These are phyloP conservation scores for Kitagawia praeruptora DNA, from an alignment of 129 eudicot genomes.

Conservation along the genomic window DNA sequence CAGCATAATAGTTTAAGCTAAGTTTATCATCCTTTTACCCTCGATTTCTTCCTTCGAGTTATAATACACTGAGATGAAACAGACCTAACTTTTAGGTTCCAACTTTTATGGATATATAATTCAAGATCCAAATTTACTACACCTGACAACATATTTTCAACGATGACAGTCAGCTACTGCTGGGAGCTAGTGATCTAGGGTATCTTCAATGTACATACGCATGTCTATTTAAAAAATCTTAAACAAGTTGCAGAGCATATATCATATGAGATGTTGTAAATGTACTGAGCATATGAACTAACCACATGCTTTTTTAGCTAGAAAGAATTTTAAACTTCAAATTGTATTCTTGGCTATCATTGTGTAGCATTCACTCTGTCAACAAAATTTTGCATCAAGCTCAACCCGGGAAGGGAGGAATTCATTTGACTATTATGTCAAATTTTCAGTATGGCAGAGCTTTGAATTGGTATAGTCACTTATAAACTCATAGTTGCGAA, in stretches of 20 bases:
- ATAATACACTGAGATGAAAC: background rate
- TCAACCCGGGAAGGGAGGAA: background rate
- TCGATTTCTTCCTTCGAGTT: background rate
- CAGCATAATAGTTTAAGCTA: background rate
- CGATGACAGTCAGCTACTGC: background rate
- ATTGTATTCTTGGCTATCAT: background rate
- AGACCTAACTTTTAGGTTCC: background rate
- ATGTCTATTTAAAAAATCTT: background rate
- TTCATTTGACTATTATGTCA: background rate
- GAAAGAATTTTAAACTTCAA: too few species aligned
- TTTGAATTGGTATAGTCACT: too few species aligned
- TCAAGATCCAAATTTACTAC: background rate
- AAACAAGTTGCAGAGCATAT: background rate
- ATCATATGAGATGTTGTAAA: background rate
- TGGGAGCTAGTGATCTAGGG: background rate
- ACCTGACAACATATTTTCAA: background rate
- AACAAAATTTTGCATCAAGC: background rate
- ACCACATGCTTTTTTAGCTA: too few species aligned
- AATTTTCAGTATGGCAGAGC: background rate
- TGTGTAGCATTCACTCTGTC: background rate
- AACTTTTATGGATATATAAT: background rate
- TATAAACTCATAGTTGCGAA: too few species aligned
- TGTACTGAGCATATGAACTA: background rate
- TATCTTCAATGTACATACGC: background rate
- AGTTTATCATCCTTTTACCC: background rate